A percentile compares a stretch with the other conserved stretches of the same genome.
These are phyloP conservation scores for Fusarium circinatum DNA, from an alignment of 2,329 filamentous ascomycete species.

Conservation along the genomic window DNA sequence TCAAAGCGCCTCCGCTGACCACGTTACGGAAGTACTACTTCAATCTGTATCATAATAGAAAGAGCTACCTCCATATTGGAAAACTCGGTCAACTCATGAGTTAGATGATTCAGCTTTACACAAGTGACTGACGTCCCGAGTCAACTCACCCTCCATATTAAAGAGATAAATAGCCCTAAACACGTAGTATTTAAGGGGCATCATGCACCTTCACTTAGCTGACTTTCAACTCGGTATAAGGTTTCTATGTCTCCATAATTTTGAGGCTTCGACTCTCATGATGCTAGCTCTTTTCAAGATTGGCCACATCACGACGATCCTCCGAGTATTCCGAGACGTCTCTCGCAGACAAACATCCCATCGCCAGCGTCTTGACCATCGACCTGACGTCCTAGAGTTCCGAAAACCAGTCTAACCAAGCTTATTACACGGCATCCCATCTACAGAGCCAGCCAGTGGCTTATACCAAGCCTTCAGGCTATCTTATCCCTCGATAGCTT, in stretches of 20 bases:
- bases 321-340: background rate
- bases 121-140: too few relatives aligned
- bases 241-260: too few relatives aligned
- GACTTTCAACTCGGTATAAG: too few relatives aligned
- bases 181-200: too few relatives aligned
- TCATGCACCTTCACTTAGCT: too few relatives aligned
- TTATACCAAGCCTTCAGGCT: background rate
- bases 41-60: too few relatives aligned
- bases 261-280: too few relatives aligned
- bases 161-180: too few relatives aligned
- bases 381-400: background rate
- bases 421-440: background rate
- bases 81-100: accelerated
- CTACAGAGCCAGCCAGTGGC: accelerated
- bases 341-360: accelerated
- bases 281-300: background rate
- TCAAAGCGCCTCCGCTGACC: accelerated
- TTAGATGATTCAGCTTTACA: too few relatives aligned
- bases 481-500: background rate
- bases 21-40: accelerated
- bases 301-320: background rate
- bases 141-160: too few relatives aligned
- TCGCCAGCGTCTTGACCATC: background rate
- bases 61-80: too few relatives aligned
- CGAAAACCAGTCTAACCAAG: background rate